phyloP scores from a whole-genome alignment of 306 rosid genomes.

The Notholithocarpus densiflorus region DNA sequence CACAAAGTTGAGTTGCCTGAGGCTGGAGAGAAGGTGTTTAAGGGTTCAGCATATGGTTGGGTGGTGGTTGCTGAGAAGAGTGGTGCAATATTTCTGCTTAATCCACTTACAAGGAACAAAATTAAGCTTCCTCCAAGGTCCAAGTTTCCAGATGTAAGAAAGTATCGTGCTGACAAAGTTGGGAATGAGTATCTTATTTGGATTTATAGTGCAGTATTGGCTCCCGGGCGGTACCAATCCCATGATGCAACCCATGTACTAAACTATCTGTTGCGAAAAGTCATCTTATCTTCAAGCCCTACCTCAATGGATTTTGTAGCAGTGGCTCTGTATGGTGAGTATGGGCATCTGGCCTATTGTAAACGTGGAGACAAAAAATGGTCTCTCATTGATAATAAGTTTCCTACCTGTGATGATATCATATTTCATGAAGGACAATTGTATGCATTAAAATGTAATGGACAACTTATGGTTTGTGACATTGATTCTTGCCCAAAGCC shows the following conservation, averaged over 20 bases:
- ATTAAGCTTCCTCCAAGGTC: neutral
- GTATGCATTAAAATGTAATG: neutral
- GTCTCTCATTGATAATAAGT: neutral
- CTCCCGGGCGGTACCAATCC: neutral
- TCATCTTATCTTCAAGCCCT: neutral
- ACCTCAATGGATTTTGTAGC: neutral
- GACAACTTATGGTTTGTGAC: neutral
- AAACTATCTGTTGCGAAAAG: neutral
- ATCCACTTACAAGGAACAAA: neutral
- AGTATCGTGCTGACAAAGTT: neutral
- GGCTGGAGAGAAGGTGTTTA: neutral
- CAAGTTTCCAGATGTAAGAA: neutral
- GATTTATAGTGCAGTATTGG: neutral
- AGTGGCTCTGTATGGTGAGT: neutral
- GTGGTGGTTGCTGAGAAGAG: neutral
- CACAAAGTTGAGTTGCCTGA: neutral
- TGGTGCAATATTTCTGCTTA: neutral
- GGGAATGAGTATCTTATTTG: neutral
- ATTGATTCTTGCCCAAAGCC: neutral
- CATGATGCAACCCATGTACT: neutral
- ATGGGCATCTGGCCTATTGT: neutral
- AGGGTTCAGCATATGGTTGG: neutral
- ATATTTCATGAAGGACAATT: neutral
- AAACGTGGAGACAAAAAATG: neutral
- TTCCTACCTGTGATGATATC: neutral